phyloP scores from a whole-genome alignment of 192 early-diverging fungal genomes.

The Coemansia sp. region DNA sequence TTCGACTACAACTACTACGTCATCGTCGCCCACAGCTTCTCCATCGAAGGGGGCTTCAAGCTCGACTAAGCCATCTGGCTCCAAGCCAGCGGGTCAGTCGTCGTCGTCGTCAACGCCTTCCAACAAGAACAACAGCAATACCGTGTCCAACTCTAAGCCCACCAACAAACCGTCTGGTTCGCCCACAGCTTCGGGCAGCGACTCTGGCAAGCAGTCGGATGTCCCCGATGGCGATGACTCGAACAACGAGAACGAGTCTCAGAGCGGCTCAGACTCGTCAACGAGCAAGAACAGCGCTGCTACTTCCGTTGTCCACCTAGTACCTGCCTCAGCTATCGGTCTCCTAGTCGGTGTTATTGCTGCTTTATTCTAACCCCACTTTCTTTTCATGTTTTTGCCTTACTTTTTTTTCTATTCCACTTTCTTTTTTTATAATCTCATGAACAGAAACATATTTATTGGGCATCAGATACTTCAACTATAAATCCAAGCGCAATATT shows the following conservation, averaged over 20 bases:
- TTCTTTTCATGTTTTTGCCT: background rate
- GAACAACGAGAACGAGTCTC: background rate
- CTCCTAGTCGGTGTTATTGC: background rate
- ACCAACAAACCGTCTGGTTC: background rate
- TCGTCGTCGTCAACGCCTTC: background rate
- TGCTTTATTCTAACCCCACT: background rate
- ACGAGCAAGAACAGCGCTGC: slow-evolving; percentile 9
- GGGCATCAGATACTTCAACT: slow-evolving; percentile 64
- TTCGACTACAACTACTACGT: background rate
- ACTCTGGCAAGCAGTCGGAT: background rate
- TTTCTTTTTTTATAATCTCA: background rate
- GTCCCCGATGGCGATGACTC: background rate
- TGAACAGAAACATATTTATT: slow-evolving; percentile 1
- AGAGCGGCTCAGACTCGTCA: background rate
- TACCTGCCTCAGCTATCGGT: background rate
- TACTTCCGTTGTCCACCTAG: background rate
- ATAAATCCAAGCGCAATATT: slow-evolving; percentile 77
- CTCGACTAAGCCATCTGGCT: background rate
- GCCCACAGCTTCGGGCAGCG: background rate
- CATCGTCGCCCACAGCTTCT: background rate
- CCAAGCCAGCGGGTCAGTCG: slow-evolving; percentile 9
- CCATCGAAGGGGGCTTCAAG: background rate
- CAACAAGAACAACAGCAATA: background rate
- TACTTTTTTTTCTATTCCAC: background rate
- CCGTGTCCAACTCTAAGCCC: background rate